Base-by-base conservation (phyloP, 2,329 filamentous ascomycete genomes). In the Penicillium decumbens region DNA sequence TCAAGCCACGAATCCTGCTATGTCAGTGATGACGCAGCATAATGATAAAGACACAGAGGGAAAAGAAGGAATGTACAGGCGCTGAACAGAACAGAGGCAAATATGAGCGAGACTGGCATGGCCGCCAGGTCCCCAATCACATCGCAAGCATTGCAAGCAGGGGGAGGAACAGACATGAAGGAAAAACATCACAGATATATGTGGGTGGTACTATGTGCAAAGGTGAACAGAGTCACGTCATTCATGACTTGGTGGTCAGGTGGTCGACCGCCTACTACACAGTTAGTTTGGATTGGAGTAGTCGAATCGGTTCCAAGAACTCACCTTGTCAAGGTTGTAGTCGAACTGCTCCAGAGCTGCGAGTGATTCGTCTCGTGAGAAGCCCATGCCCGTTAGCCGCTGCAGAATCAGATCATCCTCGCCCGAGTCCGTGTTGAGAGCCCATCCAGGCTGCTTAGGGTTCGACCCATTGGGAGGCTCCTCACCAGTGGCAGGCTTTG, bases 401-500 rank as follows among this genome's bases (percentile, higher is more conserved):
- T 95, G 95, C 58, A 97, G 74, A 49, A 95, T 92, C 7, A 89
- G 87, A 65, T 97, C 92, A 65, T 97, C 92, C 63, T 95, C 88
- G 63, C 87, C 87, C 3, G 87, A 87, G 18, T 84, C 82, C 45
- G 83, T 80, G 39, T 83, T 87, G 43, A 92, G 74, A 5, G 87
- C 85, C 60, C 88, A 80, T 4, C 86, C 88, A 41, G 82, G 71
- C 41, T 53, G 47, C 49, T 71, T 66, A 27, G 58, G 46, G 27
- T 60, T 58, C 32, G 54, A 47, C 28, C 56, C 58, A 35, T 54
- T 57, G 27, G 55, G 41, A 20, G 49, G 45, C 15, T 60, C 53
- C 18, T 61, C 52, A 13, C 48, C 49, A 18, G 53, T 55, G 23
- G 51, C 61, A n/a, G 43, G 56, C 38, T 64, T 60, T 38, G 62